phyloP scores from a whole-genome alignment of 306 rosid genomes.

The Canavalia gladiata region DNA sequence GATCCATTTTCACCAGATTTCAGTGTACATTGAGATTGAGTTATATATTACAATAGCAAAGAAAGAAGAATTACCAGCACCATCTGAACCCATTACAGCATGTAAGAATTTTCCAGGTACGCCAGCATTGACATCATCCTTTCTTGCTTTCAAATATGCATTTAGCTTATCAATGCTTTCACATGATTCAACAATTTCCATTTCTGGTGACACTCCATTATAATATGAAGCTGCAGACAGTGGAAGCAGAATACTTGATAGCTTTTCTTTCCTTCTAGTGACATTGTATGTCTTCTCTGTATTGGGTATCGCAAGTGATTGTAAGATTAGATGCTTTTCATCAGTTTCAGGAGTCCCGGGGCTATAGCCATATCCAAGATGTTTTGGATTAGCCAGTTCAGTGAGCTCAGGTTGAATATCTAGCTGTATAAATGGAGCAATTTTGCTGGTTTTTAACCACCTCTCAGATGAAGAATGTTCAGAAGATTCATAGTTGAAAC shows the following conservation, averaged over 20 bases:
- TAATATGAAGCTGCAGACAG: constrained; percentile 78
- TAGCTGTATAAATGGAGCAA: constrained; percentile 52
- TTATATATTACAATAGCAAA: background rate
- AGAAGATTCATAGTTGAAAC: constrained; percentile 50
- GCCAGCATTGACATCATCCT: constrained; percentile 77
- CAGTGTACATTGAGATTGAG: background rate
- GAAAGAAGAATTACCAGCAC: constrained; percentile 62
- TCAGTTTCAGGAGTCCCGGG: constrained; percentile 48
- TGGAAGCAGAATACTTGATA: constrained; percentile 65
- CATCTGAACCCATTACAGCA: constrained; percentile 74
- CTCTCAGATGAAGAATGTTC: constrained; percentile 55
- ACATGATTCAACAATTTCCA: constrained; percentile 78
- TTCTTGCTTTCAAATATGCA: constrained; percentile 69
- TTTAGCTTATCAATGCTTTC: constrained; percentile 69
- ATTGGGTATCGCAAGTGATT: constrained; percentile 34
- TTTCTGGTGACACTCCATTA: constrained; percentile 67
- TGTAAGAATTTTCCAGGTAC: constrained; percentile 78
- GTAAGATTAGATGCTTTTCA: constrained; percentile 38
- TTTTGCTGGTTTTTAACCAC: constrained; percentile 49
- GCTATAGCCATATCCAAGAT: constrained; percentile 25
- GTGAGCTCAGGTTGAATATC: constrained; percentile 48
- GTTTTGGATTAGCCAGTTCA: constrained; percentile 44
- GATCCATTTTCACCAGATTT: background rate
- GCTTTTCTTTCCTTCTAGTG: constrained; percentile 59
- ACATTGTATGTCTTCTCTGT: constrained; percentile 59